Conservation (phyloP, 2,329 filamentous ascomycete species). For the Aspergillus sclerotialis region DNA sequence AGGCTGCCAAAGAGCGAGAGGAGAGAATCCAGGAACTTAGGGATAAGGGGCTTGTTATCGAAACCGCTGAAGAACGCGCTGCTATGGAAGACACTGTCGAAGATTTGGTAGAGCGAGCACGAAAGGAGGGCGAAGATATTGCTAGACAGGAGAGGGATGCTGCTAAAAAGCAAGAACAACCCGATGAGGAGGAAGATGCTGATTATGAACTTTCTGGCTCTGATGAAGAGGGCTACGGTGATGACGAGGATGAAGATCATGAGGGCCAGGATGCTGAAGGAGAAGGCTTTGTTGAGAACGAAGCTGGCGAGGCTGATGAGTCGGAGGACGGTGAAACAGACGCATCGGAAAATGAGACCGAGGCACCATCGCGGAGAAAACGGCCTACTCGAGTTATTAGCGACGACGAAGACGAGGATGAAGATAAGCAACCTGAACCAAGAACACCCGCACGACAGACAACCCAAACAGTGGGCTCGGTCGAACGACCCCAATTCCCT, state of each 20-base stretch:
- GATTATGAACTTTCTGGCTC: conserved; percentile 43
- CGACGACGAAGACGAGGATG: conserved; percentile 57
- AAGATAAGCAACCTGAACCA: conserved; percentile 22
- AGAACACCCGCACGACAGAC: conserved; percentile 27
- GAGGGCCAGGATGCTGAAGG: conserved; percentile 17
- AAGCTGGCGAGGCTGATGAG: conserved; percentile 10
- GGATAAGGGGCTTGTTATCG: conserved; percentile 71
- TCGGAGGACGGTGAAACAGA: conserved; percentile 11
- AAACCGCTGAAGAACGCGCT: conserved; percentile 81
- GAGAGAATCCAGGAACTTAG: conserved; percentile 69
- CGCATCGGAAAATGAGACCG: conserved; percentile 37
- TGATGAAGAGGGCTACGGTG: conserved; percentile 35
- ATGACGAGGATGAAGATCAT: conserved; percentile 29
- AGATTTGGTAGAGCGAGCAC: conserved; percentile 77
- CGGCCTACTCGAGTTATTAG: conserved; percentile 53
- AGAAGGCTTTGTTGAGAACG: conserved; percentile 15
- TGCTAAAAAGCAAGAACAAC: conserved; percentile 55
- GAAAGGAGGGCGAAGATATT: conserved; percentile 71
- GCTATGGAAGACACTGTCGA: conserved; percentile 77
- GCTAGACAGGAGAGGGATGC: conserved; percentile 68
- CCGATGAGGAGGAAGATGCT: conserved; percentile 48
- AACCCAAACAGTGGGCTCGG: conserved; percentile 19
- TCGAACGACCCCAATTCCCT: conserved; percentile 54
- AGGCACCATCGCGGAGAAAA: conserved; percentile 45
- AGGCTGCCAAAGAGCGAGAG: conserved; percentile 70